These are phyloP conservation scores for Pseudonitzschia delicatissima DNA, from an alignment of 108 stramenopile genomes.

Conservation along the genomic window DNA sequence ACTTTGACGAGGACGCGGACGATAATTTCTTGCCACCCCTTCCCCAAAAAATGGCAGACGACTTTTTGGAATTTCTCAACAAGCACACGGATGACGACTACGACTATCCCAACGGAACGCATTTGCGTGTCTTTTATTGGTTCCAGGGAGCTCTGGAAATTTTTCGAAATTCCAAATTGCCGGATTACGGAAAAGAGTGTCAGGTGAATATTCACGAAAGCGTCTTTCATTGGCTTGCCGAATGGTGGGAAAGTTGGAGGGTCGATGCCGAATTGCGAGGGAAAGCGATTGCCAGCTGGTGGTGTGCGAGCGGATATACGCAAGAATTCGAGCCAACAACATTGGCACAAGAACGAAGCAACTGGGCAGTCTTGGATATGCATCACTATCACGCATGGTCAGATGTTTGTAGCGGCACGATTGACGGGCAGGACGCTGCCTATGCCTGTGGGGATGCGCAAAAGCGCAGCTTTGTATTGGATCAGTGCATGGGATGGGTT, in stretches of 20 bases:
- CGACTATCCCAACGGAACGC: conserved; percentile 59
- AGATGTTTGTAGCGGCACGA: conserved; percentile 49
- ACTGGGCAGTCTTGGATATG: conserved; percentile 71
- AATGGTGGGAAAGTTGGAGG: conserved; percentile 1
- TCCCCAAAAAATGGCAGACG: conserved; percentile 37
- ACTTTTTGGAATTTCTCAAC: conserved; percentile 45
- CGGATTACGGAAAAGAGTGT: conserved; percentile 52
- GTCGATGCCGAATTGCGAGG: conserved; percentile 9
- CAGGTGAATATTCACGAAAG: conserved; percentile 75
- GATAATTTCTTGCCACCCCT: conserved; percentile 64
- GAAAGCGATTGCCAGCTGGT: not conserved
- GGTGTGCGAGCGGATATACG: conserved; percentile 25
- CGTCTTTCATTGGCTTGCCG: conserved; percentile 27
- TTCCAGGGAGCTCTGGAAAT: conserved; percentile 56
- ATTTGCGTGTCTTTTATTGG: conserved; percentile 71
- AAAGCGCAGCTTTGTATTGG: conserved; percentile 28
- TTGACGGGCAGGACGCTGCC: conserved; percentile 54
- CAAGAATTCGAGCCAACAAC: conserved; percentile 47
- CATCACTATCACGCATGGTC: conserved; percentile 83
- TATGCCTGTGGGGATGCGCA: conserved; percentile 53
- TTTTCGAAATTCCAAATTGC: conserved; percentile 65
- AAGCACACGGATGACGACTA: not conserved
- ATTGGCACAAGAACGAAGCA: conserved; percentile 47
- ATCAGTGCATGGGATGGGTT: conserved; percentile 52
- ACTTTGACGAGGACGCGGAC: conserved; percentile 30